Percentiles rank a stretch among this genome's conserved stretches.
These are phyloP conservation scores for Vitis labrusca DNA, from an alignment of 164 flowering plant species.

Conservation along the genomic window DNA sequence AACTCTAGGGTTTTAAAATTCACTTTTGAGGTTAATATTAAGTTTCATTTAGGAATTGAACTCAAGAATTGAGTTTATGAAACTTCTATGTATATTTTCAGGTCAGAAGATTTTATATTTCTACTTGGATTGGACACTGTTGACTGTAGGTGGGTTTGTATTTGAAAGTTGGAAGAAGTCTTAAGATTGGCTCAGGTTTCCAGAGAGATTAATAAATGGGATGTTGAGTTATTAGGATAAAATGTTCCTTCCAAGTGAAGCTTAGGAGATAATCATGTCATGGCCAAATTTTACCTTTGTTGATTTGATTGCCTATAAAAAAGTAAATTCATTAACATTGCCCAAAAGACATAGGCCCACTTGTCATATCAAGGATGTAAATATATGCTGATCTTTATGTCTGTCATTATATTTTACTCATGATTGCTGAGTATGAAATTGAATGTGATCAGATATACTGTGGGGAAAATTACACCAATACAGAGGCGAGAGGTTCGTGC, in stretches of 20 bases:
- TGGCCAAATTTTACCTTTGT: not conserved
- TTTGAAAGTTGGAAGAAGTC: not conserved
- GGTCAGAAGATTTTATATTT: not conserved
- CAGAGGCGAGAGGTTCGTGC: slow-evolving; percentile 88
- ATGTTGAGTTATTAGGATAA: not conserved
- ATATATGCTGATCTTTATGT: no score
- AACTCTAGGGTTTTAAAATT: no score
- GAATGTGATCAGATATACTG: slow-evolving; percentile 75
- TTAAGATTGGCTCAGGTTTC: not conserved
- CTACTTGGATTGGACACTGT: not conserved
- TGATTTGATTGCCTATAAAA: not conserved
- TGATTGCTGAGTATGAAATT: slow-evolving; percentile 12
- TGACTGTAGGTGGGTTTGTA: not conserved
- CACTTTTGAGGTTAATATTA: no score
- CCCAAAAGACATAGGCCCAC: no score
- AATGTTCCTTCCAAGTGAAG: not conserved
- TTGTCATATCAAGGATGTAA: no score
- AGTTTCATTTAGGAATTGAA: not conserved
- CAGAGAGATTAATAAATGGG: not conserved
- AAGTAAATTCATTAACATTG: no score
- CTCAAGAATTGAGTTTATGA: no score
- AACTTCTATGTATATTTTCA: no score
- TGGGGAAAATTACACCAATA: slow-evolving; percentile 95
- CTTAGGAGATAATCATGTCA: not conserved
- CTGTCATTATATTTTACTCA: not conserved